Base-by-base conservation (phyloP, 2,329 filamentous ascomycete species). In the Hymenoscyphus fraxineus region DNA sequence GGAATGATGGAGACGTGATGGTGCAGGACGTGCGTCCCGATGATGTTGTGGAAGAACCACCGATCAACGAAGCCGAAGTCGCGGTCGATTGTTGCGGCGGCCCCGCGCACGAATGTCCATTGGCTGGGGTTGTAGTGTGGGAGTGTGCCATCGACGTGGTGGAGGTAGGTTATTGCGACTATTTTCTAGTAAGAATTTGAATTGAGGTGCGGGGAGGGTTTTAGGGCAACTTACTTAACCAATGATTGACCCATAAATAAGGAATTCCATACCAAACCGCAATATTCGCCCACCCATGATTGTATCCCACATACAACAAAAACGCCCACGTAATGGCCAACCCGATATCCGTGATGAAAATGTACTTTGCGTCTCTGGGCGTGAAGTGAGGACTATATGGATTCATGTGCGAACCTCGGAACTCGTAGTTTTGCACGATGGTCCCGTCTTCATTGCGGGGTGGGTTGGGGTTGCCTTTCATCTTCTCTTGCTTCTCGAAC, bases 221-320 rank as follows among this genome's bases (percentile, higher is more conserved):
- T 32, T 16, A n/a, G 16, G 60, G 64, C 63, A 59, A 85, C 91
- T 84, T 88, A 95, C 92, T 91, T 64, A 98, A 90, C 94, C 94
- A 98, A 86, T 97, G 93, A 86, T 98, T 96, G 63, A 97, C 93
- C 94, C 94, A 97, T 66, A 97, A 83, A 78, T 98, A 99, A 40
- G 95, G 95, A 65, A 96, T 76, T 74, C 93, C 88, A 81, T 99
- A 99, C 94, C 95, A 98, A 68, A 99, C 90, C 66, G 91, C 80
- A 77, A 98, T 82, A 82, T 97, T 98, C 76, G 82, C 77, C 83
- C 88, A 94, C 75, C 95, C 95, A 72, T 89, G 97, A 64, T 79
- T 91, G 78, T 87, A 87, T 73, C 88, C 88, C 70, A 97, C 81
- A 73, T 83, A 83, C 60, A 79, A 81, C 66, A 83, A 80, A 63